A percentile compares a stretch with the other conserved stretches of the same genome.
phyloP scores from a whole-genome alignment of 2,329 filamentous ascomycete genomes.

The Pseudogymnoascus sp. region DNA sequence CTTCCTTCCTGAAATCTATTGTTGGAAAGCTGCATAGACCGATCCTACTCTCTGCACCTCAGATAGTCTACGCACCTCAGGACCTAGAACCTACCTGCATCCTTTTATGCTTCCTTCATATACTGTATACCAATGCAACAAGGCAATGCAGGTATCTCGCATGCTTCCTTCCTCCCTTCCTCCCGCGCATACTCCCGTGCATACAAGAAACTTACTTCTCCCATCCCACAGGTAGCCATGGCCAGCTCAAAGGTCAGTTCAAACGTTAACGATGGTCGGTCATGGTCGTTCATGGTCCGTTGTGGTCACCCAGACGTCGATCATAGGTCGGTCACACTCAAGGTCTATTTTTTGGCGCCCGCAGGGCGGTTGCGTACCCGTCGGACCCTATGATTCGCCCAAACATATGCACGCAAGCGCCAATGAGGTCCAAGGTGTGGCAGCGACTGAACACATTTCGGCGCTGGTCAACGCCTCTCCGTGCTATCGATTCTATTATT shows the following conservation, averaged over 20 bases:
- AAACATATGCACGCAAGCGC: conserved; percentile 5
- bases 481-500: conserved; percentile 5
- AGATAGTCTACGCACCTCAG: not conserved
- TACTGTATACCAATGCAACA: conserved; percentile 6
- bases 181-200: conserved; percentile 4
- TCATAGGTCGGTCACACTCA: not conserved
- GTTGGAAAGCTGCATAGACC: not conserved
- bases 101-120: not conserved
- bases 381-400: not conserved
- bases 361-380: not conserved
- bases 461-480: not conserved
- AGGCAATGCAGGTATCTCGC: conserved; percentile 1
- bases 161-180: conserved; percentile 1
- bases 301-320: not conserved
- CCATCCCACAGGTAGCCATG: not conserved
- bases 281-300: not conserved
- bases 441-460: not conserved
- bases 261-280: not conserved
- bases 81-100: not conserved
- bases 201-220: conserved; percentile 1
- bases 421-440: not conserved
- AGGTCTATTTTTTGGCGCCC: conserved; percentile 4
- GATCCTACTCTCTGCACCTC: not conserved
- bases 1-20: not conserved
- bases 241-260: conserved; percentile 1